Conservation (phyloP, 2,329 filamentous ascomycete genomes). For the Lachnellula occidentalis region DNA sequence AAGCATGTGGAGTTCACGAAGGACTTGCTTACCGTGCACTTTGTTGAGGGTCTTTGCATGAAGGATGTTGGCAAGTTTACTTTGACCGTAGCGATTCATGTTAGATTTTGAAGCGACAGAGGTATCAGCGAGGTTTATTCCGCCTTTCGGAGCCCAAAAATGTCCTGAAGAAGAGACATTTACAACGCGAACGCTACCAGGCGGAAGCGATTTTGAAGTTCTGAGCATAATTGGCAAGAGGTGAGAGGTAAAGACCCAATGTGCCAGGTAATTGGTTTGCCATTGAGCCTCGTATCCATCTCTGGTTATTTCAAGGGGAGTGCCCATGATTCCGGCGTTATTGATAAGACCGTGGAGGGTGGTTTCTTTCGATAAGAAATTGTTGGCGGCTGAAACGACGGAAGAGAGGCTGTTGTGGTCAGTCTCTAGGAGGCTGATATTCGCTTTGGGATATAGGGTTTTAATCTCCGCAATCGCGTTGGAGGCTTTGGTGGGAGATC, state of each 20-base stretch:
- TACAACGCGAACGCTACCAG: too few relatives aligned
- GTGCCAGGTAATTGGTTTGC: constrained; percentile 30
- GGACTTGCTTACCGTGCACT: too few relatives aligned
- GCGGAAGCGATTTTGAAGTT: too few relatives aligned
- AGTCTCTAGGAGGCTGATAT: constrained; percentile 30
- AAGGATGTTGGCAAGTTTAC: too few relatives aligned
- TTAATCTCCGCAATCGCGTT: constrained; percentile 19
- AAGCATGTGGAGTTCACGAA: too few relatives aligned
- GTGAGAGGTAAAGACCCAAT: constrained; percentile 23
- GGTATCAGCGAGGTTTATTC: too few relatives aligned
- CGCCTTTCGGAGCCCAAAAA: too few relatives aligned
- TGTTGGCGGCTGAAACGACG: constrained; percentile 29
- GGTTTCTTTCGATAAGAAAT: constrained; percentile 15
- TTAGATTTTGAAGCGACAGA: too few relatives aligned
- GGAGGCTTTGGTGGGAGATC: constrained; percentile 15
- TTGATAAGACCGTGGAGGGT: constrained; percentile 38
- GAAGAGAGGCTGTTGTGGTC: constrained; percentile 33
- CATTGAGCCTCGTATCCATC: constrained; percentile 36
- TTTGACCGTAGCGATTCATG: too few relatives aligned
- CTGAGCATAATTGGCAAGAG: constrained; percentile 20
- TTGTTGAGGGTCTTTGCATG: too few relatives aligned
- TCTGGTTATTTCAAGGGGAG: constrained; percentile 27
- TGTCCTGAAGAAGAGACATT: too few relatives aligned
- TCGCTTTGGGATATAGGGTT: constrained; percentile 10
- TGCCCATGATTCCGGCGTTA: constrained; percentile 37